Percentiles rank a stretch among this genome's conserved stretches.
Evolutionary conservation across 2,329 filamentous ascomycete species (phyloP).

Genomic region (Fusarium humuli): DNA sequence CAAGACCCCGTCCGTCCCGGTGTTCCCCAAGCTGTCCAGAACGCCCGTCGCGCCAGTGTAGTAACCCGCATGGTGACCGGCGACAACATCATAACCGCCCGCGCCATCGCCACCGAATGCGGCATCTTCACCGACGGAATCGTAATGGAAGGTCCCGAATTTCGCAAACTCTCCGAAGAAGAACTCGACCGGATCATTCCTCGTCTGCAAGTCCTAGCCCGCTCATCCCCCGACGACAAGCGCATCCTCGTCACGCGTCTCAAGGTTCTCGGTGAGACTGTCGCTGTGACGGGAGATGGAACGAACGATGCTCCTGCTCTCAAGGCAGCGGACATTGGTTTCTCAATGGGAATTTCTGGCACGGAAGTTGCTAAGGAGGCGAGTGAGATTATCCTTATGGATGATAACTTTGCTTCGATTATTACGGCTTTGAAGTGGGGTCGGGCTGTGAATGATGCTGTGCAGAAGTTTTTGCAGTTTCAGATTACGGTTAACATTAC

Average conservation of each 20-base stretch:
- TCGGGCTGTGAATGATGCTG: slow-evolving; percentile 79
- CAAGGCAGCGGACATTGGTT: slow-evolving; percentile 84
- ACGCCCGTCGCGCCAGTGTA: slow-evolving; percentile 81
- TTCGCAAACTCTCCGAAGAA: slow-evolving; percentile 75
- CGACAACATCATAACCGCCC: slow-evolving; percentile 82
- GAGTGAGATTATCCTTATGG: slow-evolving; percentile 87
- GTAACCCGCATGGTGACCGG: slow-evolving; percentile 88
- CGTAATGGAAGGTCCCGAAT: slow-evolving; percentile 82
- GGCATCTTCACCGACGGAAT: slow-evolving; percentile 78
- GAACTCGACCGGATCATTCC: slow-evolving; percentile 77
- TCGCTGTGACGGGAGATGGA: slow-evolving; percentile 85
- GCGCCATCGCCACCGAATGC: slow-evolving; percentile 82
- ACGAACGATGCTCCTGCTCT: slow-evolving; percentile 86
- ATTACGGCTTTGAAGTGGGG: slow-evolving; percentile 87
- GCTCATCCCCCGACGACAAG: slow-evolving; percentile 83
- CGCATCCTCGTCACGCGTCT: slow-evolving; percentile 76
- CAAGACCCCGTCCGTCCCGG: slow-evolving; percentile 82
- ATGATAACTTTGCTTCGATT: slow-evolving; percentile 87
- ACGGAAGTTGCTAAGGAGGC: slow-evolving; percentile 89
- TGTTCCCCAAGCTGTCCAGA: slow-evolving; percentile 76
- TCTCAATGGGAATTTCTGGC: slow-evolving; percentile 86
- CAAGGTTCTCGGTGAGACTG: slow-evolving; percentile 79
- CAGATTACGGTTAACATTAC: slow-evolving; percentile 92
- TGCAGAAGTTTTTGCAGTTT: slow-evolving; percentile 81
- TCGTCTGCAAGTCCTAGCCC: slow-evolving; percentile 75